A percentile compares a stretch with the other conserved stretches of the same genome.
These are phyloP conservation scores for Melanogaster broomeanus DNA, from an alignment of 768 basidiomycete species.

Conservation along the genomic window DNA sequence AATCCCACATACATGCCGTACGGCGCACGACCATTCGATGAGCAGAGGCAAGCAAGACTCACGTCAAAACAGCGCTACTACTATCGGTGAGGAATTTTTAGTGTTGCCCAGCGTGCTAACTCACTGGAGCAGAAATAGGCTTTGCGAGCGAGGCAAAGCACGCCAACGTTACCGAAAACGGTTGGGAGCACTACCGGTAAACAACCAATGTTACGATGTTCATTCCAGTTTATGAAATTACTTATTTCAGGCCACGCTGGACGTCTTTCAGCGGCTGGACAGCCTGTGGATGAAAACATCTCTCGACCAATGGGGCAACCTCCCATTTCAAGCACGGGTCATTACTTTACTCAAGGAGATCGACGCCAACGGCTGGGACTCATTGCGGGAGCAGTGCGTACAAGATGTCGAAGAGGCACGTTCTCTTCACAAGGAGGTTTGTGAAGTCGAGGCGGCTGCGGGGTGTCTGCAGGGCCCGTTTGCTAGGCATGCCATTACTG, in stretches of 20 bases:
- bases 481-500: neutral
- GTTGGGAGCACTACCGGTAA: too few relatives aligned
- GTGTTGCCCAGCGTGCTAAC: too few relatives aligned
- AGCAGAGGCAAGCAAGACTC: too few relatives aligned
- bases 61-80: too few relatives aligned
- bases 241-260: neutral
- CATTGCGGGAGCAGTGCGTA: neutral
- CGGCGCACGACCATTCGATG: too few relatives aligned
- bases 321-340: neutral
- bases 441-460: neutral
- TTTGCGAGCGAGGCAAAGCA: too few relatives aligned
- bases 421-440: neutral
- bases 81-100: too few relatives aligned
- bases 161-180: too few relatives aligned
- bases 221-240: too few relatives aligned
- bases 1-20: neutral
- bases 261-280: neutral
- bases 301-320: neutral
- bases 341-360: neutral
- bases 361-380: neutral
- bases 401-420: neutral
- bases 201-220: too few relatives aligned
- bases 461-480: neutral
- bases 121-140: too few relatives aligned
- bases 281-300: neutral